Percentiles rank a stretch among this genome's conserved stretches.
Conservation (phyloP, 306 rosid species). For the Quillaja saponaria region DNA sequence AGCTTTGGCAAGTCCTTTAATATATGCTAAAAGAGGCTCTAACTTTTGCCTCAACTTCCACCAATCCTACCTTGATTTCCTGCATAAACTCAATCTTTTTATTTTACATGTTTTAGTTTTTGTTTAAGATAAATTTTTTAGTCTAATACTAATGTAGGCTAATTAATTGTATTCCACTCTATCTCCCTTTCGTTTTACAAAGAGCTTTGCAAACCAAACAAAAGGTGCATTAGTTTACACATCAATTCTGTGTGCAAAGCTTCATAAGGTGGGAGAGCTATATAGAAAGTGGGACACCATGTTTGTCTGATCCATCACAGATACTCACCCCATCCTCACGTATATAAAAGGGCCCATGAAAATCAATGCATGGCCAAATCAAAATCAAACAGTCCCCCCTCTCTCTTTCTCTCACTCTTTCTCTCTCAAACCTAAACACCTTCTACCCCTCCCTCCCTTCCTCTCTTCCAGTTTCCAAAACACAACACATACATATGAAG, state of each 20-base stretch:
- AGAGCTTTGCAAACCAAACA: slow-evolving; percentile 22
- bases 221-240: slow-evolving; percentile 17
- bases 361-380: slow-evolving; percentile 72
- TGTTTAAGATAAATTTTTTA: slow-evolving; percentile 11
- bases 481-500: slow-evolving; percentile 20
- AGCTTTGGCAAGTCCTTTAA: slow-evolving; percentile 41
- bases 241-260: slow-evolving; percentile 45
- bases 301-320: slow-evolving; percentile 41
- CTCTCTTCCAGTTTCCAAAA: slow-evolving; percentile 9
- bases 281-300: slow-evolving; percentile 47
- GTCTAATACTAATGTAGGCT: slow-evolving; percentile 11
- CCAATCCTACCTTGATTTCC: slow-evolving; percentile 41
- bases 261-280: slow-evolving; percentile 44
- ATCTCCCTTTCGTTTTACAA: background rate
- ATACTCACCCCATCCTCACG: slow-evolving; percentile 46
- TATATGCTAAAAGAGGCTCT: slow-evolving; percentile 49
- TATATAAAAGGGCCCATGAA: slow-evolving; percentile 68
- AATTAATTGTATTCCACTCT: background rate
- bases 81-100: slow-evolving; percentile 24
- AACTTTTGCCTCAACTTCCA: slow-evolving; percentile 52
- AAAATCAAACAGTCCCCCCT: slow-evolving; percentile 37
- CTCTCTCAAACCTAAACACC: slow-evolving; percentile 28
- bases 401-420: slow-evolving; percentile 21
- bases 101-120: slow-evolving; percentile 23
- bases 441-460: slow-evolving; percentile 5